A percentile compares a stretch with the other conserved stretches of the same genome.
phyloP scores from a whole-genome alignment of 441 rosid species.

The Manihot esculenta region DNA sequence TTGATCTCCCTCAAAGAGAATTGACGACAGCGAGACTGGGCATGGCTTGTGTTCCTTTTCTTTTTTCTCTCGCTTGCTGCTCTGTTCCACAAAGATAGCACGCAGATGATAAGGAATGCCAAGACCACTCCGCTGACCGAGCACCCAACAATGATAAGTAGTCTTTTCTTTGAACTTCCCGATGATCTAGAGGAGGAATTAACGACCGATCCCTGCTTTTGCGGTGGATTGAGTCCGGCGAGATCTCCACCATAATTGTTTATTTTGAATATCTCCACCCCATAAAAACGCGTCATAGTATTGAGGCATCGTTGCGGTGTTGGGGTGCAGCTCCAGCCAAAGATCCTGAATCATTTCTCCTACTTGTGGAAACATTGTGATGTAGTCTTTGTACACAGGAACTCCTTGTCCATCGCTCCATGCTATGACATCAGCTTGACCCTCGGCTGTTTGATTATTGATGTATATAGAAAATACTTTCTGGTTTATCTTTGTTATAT shows the following conservation, averaged over 20 bases:
- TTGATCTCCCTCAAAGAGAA: conserved; percentile 18
- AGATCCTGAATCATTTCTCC: conserved; percentile 9
- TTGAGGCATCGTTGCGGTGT: neutral
- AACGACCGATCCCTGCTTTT: neutral
- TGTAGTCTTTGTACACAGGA: conserved; percentile 18
- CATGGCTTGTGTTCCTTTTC: neutral
- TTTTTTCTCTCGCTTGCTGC: neutral
- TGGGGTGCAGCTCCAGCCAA: conserved; percentile 20
- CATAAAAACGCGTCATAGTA: conserved; percentile 10
- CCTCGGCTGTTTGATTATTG: conserved; percentile 12
- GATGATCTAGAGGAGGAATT: neutral
- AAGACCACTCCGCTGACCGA: neutral
- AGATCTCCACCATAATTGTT: conserved; percentile 14
- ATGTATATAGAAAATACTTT: conserved; percentile 16
- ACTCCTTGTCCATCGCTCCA: conserved; percentile 11
- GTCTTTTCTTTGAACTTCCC: neutral
- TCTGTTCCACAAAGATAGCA: conserved; percentile 5
- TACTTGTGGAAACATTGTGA: neutral
- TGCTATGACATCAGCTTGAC: neutral
- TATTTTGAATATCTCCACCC: conserved; percentile 22
- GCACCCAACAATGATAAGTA: neutral
- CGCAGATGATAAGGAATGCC: neutral
- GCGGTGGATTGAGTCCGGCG: conserved; percentile 7
- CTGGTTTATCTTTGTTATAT: neutral
- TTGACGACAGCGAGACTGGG: neutral